Base-by-base conservation (phyloP, 1,284 basidiomycete species). In the Ganoderma leucocontextum region DNA sequence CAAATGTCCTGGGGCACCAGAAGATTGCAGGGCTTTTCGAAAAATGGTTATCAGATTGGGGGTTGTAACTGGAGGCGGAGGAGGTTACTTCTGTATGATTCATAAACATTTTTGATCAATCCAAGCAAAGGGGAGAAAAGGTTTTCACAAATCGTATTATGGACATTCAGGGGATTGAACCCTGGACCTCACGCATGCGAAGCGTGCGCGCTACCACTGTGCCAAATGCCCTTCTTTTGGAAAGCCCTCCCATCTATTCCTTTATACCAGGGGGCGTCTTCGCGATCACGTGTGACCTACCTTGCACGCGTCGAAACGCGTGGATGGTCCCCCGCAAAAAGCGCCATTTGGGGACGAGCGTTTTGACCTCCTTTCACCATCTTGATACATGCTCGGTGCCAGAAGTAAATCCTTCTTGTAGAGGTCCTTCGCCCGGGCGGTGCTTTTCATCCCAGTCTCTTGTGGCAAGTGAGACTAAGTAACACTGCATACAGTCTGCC, bases 21-120 rank as follows among this genome's bases (percentile, higher is more conserved):
- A 86, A 86, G 72, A 85, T 88, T 65, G 84, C 86, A 0, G 76
- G 78, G 7, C 73, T 83, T 35, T 87, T 89, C 67, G 78, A 80
- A 64, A 70, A 71, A 4, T 86, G 84, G 85, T 70, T 86, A 64
- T 72, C 81, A 73, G 75, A 80, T 33, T 85, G 83, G 83, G 85
- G 85, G 0, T 74, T 86, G 57, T 70, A 74, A 12, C 81, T 82
- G 0, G 72, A 78, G 62, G 25, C 65, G 1, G 53, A 65, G 7
- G 81, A 80, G 80, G 35, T 33, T 3, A 38, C 35, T 15, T 6
- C 39, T 19, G 19, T 35, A 36, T 39, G 9, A 39, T 4, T 9
- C 7, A 6, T 52, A 13, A 22, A 25, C 8, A 19, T 59, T 38
- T 22, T 39, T 22, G 10, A n/a, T 4, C 12, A 17, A 17, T 57